These are phyloP conservation scores for Aspergillus homomorphus DNA, from an alignment of 495 filamentous ascomycete species.

Conservation along the genomic window DNA sequence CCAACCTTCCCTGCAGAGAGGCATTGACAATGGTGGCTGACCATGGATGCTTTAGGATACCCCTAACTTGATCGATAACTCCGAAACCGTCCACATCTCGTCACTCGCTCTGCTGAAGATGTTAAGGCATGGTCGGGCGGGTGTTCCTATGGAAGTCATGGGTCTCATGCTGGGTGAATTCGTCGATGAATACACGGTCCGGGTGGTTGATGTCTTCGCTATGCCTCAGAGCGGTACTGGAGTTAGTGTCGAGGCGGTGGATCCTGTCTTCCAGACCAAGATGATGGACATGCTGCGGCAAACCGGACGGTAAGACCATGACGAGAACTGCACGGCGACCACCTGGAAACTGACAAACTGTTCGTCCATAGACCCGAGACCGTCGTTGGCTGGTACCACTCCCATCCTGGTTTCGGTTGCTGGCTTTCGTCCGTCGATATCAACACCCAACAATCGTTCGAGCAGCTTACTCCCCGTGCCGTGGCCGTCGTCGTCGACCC, in stretches of 20 bases:
- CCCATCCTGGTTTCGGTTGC: slow-evolving; percentile 97
- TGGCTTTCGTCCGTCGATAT: slow-evolving; percentile 99
- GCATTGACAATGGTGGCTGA: slow-evolving; percentile 14
- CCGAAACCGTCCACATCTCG: slow-evolving; percentile 98
- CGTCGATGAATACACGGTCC: slow-evolving; percentile 97
- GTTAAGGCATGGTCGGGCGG: slow-evolving; percentile 93
- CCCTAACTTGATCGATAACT: slow-evolving; percentile 89
- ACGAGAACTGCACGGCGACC: not conserved
- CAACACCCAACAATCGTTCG: slow-evolving; percentile 99
- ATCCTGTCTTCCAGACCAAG: slow-evolving; percentile 97
- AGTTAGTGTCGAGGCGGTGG: slow-evolving; percentile 96
- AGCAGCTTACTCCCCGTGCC: slow-evolving; percentile 91
- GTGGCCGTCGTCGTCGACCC: slow-evolving; percentile 98
- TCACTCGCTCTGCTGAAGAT: slow-evolving; percentile 97
- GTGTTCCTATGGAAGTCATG: slow-evolving; percentile 99
- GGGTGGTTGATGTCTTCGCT: slow-evolving; percentile 96
- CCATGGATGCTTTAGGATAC: slow-evolving; percentile 60
- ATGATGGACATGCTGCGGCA: slow-evolving; percentile 99
- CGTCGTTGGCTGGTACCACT: slow-evolving; percentile 99
- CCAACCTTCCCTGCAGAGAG: not conserved
- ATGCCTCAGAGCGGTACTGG: slow-evolving; percentile 99
- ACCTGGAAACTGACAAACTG: slow-evolving; percentile 3
- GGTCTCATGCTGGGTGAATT: slow-evolving; percentile 98
- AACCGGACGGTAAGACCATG: slow-evolving; percentile 75
- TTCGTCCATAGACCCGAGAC: slow-evolving; percentile 70